A percentile compares a stretch with the other conserved stretches of the same genome.
Conservation (phyloP, 2,329 filamentous ascomycete genomes). For the Aspergillus fumigatus region DNA sequence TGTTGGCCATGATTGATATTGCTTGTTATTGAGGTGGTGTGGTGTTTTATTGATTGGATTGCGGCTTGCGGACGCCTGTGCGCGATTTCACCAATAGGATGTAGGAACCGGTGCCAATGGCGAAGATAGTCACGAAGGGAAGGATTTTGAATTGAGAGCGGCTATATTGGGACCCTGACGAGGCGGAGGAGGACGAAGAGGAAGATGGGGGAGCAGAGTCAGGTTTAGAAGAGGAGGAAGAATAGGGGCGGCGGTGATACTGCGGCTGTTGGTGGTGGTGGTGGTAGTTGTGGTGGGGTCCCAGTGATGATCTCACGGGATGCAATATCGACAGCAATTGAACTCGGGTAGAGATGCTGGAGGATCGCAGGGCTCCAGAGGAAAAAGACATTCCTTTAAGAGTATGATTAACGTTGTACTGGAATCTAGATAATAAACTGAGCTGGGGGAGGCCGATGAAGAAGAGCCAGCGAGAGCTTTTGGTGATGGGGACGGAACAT, state of each 20-base stretch:
- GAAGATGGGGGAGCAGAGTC: constrained; percentile 5
- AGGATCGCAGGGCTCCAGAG: not conserved
- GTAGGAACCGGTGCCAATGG: constrained; percentile 48
- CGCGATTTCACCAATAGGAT: constrained; percentile 48
- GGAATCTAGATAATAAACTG: not conserved
- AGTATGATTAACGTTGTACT: not conserved
- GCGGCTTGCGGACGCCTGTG: constrained; percentile 43
- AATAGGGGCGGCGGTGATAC: constrained; percentile 13
- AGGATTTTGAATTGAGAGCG: constrained; percentile 39
- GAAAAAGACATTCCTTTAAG: not conserved
- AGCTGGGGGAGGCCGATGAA: not conserved
- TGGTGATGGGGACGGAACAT: not conserved
- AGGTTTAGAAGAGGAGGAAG: constrained; percentile 5
- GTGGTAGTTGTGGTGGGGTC: constrained; percentile 13
- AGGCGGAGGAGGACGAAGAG: constrained; percentile 9
- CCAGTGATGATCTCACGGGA: constrained; percentile 9
- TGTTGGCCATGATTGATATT: constrained; percentile 17
- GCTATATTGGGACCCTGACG: constrained; percentile 20
- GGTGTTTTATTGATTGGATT: constrained; percentile 53
- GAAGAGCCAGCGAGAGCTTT: not conserved
- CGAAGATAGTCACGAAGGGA: constrained; percentile 42
- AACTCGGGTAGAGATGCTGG: not conserved
- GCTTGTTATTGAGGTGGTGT: not conserved
- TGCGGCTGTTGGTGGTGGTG: constrained; percentile 6
- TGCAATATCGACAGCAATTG: not conserved